Evolutionary conservation across 441 rosid genomes (phyloP), one percentile per base, ranked within the genome.

Genomic region (Pelargonium myrrhifolium): DNA sequence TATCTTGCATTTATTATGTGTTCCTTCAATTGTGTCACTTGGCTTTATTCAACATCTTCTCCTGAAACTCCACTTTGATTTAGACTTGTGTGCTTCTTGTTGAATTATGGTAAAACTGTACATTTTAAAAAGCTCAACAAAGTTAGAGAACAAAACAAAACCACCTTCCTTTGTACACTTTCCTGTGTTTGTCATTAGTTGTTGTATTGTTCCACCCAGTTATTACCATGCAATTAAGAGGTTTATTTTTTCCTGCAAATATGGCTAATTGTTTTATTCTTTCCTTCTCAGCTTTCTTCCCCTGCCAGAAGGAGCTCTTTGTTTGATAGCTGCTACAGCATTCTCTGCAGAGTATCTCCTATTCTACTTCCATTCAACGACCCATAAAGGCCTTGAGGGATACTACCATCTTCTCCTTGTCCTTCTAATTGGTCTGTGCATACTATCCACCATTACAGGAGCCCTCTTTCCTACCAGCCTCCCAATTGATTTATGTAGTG

Each of bases 381-480:
- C 83, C 24, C 99, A 93, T 75, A 89, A 87, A 80, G 97, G 99
- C 71, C 96, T 93, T 0, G 99, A 93, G 76, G 99, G 99, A 17
- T 83, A 89, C 76, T 93, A 93, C 71, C 99, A 93, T 78, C 92
- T 93, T 75, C 87, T 91, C 59, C 95, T 93, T 3, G 96, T 93
- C 73, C 84, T 87, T 58, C 79, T 93, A 45, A 75, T 91, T n/a
- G 88, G 77, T 71, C 89, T 90, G 14, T 86, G 97, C 70, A 62
- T 91, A 18, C 71, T 86, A 74, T 81, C 93, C 55, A 73, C 83
- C 0, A 59, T 87, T n/a, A 90, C 86, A 0, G 99, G 97, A 75
- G 88, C 92, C 26, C 70, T 93, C 61, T 84, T 83, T 31, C 87
- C 93, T 0, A 82, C 84, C 64, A 93, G 90, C 83, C 91, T 93